These are phyloP conservation scores for Alternaria arborescens DNA, from an alignment of 2,329 filamentous ascomycete genomes.

Conservation along the genomic window DNA sequence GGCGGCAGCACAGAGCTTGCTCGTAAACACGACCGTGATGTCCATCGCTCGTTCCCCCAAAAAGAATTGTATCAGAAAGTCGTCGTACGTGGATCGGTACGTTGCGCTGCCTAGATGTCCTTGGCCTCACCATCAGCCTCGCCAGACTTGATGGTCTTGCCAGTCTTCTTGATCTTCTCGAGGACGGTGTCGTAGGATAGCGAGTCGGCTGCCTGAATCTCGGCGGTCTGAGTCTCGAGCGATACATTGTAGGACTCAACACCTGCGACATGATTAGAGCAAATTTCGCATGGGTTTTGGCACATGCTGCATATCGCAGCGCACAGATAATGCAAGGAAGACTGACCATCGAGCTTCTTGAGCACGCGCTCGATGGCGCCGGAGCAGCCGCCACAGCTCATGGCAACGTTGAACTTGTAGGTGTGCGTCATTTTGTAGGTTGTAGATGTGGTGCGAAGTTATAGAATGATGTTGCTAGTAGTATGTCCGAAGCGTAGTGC, in stretches of 20 bases:
- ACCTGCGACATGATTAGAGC: conserved; percentile 62
- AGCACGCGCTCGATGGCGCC: conserved; percentile 91
- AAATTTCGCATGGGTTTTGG: neutral
- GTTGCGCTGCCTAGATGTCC: conserved; percentile 35
- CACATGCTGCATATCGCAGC: neutral
- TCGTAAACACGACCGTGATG: conserved; percentile 17
- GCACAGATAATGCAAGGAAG: conserved; percentile 3
- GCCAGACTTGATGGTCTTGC: conserved; percentile 85
- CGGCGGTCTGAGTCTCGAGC: conserved; percentile 84
- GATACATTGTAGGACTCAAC: conserved; percentile 87
- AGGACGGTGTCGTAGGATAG: conserved; percentile 84
- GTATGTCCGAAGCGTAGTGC: conserved; percentile 5
- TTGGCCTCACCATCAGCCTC: conserved; percentile 68
- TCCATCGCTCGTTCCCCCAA: conserved; percentile 30
- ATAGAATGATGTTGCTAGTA: conserved; percentile 5
- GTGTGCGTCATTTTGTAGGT: conserved; percentile 72
- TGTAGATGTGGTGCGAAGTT: conserved; percentile 11
- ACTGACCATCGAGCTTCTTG: conserved; percentile 86
- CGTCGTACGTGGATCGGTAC: neutral
- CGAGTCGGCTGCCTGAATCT: conserved; percentile 73
- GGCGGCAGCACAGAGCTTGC: conserved; percentile 12
- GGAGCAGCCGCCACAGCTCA: conserved; percentile 97
- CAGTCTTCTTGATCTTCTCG: conserved; percentile 91
- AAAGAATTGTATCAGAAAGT: conserved; percentile 21
- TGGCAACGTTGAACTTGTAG: conserved; percentile 94